Base-by-base conservation (phyloP, 192 early-diverging fungal species). In the Glomus cerebriforme region DNA sequence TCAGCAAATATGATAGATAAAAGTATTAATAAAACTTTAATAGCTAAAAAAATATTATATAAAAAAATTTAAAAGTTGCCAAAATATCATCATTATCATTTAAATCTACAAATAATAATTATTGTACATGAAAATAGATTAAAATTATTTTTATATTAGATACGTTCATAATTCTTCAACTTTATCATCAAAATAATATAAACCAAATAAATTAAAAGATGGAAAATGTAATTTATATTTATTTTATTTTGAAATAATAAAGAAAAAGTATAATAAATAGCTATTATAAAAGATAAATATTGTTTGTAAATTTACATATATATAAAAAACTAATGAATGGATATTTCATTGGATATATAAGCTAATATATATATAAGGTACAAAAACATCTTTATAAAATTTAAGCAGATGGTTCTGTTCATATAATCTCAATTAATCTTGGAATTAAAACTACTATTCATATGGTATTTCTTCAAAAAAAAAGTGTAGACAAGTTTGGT, bases 181-280 rank as follows among this genome's bases (percentile, higher is more conserved):
- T 54, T 59, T 59, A 59, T 59, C 54, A 73, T 59, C 29, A 73
- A 73, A 73, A 73, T 17, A 13, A 59, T 59, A 59, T 31, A 73
- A 70, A 70, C 12, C 24, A 7, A 73, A 73, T 59, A 59, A 73
- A 73, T 59, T 59, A 73, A 19, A 73, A 59, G 24, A 73, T 73
- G 31, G 7, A 73, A 73, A 70, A 26, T 27, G 17, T 59, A 4
- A 73, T 59, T 59, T 73, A 15, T 3, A 31, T 17, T 26, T 34
- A 22, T 29, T 54, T 59, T 17, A 73, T 73, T 73, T 73, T 59
- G 54, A 73, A 59, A 73, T 6, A 54, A 58, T 6, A 54, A 58
- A 59, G 54, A 73, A 13, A 73, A 73, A 73, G 29, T 24, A 32
- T 73, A 73, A 73, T 59, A 73, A 73, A 59, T 73, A 29, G 17